Base-by-base conservation (phyloP, 345 rosid species). In the Eucalyptus sp. region DNA sequence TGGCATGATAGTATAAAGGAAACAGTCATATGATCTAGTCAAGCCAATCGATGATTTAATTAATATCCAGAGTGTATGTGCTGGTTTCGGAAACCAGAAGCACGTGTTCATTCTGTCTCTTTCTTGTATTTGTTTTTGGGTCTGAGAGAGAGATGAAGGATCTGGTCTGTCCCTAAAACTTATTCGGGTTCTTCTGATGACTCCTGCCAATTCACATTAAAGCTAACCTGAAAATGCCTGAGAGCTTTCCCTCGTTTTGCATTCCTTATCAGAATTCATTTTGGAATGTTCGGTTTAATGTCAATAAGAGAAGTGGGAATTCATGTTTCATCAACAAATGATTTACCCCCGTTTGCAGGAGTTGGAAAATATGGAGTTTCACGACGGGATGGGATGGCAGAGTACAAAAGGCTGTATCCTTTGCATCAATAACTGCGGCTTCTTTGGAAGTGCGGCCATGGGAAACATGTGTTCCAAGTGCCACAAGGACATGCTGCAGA, bases 361-460 rank as follows among this genome's bases (percentile, higher is more conserved):
- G 58, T 86, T 50, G 54, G 41, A 54, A 86, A 41, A 12, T 29
- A 86, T 50, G 87, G 87, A 86, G 41, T 86, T 54, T 33, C 43
- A n/a, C 48, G 37, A 83, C 2, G 51, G 88, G 89, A 86, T 86
- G 27, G 88, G 88, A 86, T 88, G 88, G 89, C 49, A 89, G 41
- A 88, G 87, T 8, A 88, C 92, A 14, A 89, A 91, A 88, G 89
- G 90, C 33, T 88, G 56, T 51, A 58, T 54, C 22, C 88, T 88
- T 71, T 91, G 92, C 92, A 89, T 49, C 41, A 91, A 91, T 52
- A 91, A 91, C 87, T 91, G 92, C 7, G 92, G 92, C 10, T 88
- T 91, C 88, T 79, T 88, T 12, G 92, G 91, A 3, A 89, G 90
- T 33, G 54, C 92, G 4, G 89, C 92, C 56, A 86, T 91, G 31